These are phyloP conservation scores for Vigna nakashimae DNA, from an alignment of 306 rosid species.

Conservation along the genomic window DNA sequence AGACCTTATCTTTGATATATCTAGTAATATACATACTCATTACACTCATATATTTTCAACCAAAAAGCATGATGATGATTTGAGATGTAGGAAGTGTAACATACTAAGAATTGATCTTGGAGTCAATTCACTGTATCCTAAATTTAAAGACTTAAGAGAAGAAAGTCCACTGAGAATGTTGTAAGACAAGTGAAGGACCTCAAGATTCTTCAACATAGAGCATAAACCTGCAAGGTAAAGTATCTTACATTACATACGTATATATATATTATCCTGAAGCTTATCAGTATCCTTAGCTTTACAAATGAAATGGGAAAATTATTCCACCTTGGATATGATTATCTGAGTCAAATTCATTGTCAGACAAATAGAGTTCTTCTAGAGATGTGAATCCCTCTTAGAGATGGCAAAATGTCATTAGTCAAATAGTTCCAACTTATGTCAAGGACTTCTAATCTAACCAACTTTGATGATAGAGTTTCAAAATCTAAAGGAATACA, in stretches of 20 bases:
- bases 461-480: slow-evolving; percentile 7
- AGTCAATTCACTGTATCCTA: too few relatives aligned
- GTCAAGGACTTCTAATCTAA: slow-evolving; percentile 10
- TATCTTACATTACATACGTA: too few relatives aligned
- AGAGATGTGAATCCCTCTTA: slow-evolving; percentile 22
- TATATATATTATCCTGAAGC: not conserved
- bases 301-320: not conserved
- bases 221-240: too few relatives aligned
- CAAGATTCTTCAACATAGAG: too few relatives aligned
- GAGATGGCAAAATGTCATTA: slow-evolving; percentile 1
- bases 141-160: too few relatives aligned
- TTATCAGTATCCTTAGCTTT: not conserved
- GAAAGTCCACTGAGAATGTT: too few relatives aligned
- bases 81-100: too few relatives aligned
- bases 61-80: too few relatives aligned
- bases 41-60: too few relatives aligned
- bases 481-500: not conserved
- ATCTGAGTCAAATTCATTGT: not conserved
- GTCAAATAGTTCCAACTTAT: not conserved
- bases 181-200: too few relatives aligned
- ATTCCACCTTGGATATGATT: slow-evolving; percentile 27
- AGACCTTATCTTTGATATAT: not conserved
- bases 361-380: not conserved
- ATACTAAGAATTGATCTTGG: too few relatives aligned
- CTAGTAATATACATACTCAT: too few relatives aligned